A percentile compares a stretch with the other conserved stretches of the same genome.
phyloP scores from a whole-genome alignment of 2,329 filamentous ascomycete genomes.

The Ambrosiella beaveri region DNA sequence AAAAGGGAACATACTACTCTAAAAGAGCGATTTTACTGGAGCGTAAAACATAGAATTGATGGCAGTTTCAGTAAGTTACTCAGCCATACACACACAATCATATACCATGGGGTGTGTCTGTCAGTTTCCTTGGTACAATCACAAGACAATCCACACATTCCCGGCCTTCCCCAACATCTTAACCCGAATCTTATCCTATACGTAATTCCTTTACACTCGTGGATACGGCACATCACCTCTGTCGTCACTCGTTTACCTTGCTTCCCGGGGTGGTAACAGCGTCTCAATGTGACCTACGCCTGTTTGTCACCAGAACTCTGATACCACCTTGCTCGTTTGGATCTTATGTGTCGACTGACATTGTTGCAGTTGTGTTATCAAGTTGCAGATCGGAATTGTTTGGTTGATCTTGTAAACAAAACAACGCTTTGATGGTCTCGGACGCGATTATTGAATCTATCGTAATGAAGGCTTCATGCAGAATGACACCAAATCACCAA shows the following conservation, averaged over 20 bases:
- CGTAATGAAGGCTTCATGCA: neutral
- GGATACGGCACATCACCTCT: neutral
- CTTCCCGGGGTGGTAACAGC: neutral
- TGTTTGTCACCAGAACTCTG: neutral
- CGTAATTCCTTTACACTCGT: neutral
- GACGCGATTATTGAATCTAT: neutral
- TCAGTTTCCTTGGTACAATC: neutral
- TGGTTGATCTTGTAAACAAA: neutral
- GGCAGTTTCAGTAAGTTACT: too few relatives aligned
- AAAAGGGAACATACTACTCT: too few relatives aligned
- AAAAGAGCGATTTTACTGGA: too few relatives aligned
- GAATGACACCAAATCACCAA: neutral
- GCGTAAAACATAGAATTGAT: too few relatives aligned
- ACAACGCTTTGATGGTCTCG: neutral
- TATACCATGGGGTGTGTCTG: too few relatives aligned
- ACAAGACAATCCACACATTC: neutral
- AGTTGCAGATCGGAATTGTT: neutral
- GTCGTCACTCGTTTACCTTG: neutral
- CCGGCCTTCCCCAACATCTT: neutral
- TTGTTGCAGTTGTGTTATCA: neutral
- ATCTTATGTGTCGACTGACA: neutral
- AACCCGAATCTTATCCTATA: neutral
- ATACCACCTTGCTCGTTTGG: neutral
- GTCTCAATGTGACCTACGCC: neutral
- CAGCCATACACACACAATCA: too few relatives aligned